These are phyloP conservation scores for Dendryphion nanum DNA, from an alignment of 2,329 filamentous ascomycete species.

Conservation along the genomic window DNA sequence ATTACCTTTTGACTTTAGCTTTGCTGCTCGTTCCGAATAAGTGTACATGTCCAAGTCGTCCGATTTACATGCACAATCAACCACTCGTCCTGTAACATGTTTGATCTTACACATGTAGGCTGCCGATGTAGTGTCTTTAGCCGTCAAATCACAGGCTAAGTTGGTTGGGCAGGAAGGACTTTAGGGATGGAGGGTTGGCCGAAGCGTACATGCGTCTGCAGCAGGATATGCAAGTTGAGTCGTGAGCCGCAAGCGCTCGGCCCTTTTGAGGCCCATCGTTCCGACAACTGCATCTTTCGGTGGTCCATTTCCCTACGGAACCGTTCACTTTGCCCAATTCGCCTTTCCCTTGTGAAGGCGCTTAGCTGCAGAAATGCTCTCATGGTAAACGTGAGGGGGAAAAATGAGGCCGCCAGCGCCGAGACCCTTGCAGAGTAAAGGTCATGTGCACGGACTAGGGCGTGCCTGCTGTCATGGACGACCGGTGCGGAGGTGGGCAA, in stretches of 20 bases:
- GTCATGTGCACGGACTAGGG: slow-evolving; percentile 19
- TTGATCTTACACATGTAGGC: slow-evolving; percentile 7
- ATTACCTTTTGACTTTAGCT: no score
- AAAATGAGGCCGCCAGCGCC: slow-evolving; percentile 15
- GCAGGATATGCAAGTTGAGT: slow-evolving; percentile 15
- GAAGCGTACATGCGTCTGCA: slow-evolving; percentile 24
- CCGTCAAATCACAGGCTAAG: slow-evolving; percentile 21
- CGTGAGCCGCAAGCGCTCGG: slow-evolving; percentile 14
- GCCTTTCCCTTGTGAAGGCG: slow-evolving; percentile 8
- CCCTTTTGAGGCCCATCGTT: neutral
- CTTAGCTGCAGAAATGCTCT: slow-evolving; percentile 15
- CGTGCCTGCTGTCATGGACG: slow-evolving; percentile 16
- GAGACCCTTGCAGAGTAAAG: slow-evolving; percentile 24
- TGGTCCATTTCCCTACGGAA: slow-evolving; percentile 1
- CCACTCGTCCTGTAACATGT: slow-evolving; percentile 5
- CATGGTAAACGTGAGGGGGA: slow-evolving; percentile 15
- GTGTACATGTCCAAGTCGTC: neutral
- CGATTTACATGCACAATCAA: no score
- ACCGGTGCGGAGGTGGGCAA: slow-evolving; percentile 20
- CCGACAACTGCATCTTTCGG: slow-evolving; percentile 1
- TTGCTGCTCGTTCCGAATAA: neutral
- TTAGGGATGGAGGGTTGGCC: slow-evolving; percentile 20
- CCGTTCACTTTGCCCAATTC: neutral
- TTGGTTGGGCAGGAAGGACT: slow-evolving; percentile 19
- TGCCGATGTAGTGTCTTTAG: slow-evolving; percentile 8